Percentiles rank a stretch among this genome's conserved stretches.
Evolutionary conservation across 352 stramenopile genomes (phyloP).

Genomic region (Phytopythium oedochilum): DNA sequence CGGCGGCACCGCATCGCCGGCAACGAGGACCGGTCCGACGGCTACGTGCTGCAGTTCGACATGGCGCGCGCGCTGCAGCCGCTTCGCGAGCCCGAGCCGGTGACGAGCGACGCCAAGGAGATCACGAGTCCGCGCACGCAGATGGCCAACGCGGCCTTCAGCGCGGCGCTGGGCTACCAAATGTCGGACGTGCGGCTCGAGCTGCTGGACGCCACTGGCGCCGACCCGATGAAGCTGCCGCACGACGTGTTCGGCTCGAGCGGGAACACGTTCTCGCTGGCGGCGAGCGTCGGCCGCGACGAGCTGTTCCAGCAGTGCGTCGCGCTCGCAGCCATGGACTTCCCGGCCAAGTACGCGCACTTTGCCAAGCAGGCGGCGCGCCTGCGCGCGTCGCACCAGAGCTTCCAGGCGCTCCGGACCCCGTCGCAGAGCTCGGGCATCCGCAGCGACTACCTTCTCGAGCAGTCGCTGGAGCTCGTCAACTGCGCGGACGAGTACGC

Average conservation of each 20-base stretch:
- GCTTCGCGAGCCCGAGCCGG: slow-evolving; percentile 24
- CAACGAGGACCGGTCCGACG: slow-evolving; percentile 17
- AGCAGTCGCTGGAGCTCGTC: slow-evolving; percentile 54
- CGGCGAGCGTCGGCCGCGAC: slow-evolving; percentile 5
- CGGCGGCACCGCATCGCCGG: slow-evolving; percentile 17
- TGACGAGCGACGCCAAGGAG: slow-evolving; percentile 8
- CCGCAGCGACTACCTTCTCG: slow-evolving; percentile 33
- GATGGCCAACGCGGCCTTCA: slow-evolving; percentile 3
- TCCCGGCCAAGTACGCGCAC: slow-evolving; percentile 44
- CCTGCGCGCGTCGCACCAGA: slow-evolving; percentile 9
- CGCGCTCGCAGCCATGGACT: slow-evolving; percentile 21
- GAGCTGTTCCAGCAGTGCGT: slow-evolving; percentile 18
- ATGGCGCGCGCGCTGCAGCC: neutral
- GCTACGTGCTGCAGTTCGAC: slow-evolving; percentile 31
- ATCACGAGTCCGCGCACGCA: slow-evolving; percentile 7
- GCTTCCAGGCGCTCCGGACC: slow-evolving; percentile 5
- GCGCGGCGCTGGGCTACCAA: slow-evolving; percentile 9
- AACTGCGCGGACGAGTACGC: slow-evolving; percentile 27
- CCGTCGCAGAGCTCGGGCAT: slow-evolving; percentile 11
- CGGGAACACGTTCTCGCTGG: slow-evolving; percentile 4
- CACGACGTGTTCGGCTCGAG: slow-evolving; percentile 15
- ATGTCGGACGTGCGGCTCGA: slow-evolving; percentile 21
- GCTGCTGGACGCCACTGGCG: slow-evolving; percentile 18
- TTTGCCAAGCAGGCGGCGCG: slow-evolving; percentile 15
- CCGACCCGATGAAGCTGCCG: slow-evolving; percentile 20